Conservation (phyloP, 495 filamentous ascomycete genomes). For the Trichoderma gamsii region DNA sequence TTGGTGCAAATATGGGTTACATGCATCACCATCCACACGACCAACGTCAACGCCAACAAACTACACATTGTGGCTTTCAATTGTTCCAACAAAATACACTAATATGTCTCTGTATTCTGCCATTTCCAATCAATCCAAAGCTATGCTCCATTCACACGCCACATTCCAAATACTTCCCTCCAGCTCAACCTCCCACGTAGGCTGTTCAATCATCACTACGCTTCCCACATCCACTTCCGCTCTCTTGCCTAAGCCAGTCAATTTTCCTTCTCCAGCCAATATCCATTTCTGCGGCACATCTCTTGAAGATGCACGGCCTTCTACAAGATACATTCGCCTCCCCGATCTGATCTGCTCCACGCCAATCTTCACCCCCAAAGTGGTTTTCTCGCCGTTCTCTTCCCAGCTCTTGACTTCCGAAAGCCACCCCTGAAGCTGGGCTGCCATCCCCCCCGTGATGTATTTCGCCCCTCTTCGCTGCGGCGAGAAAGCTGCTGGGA, state of each 20-base stretch:
- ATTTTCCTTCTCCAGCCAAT: conserved; percentile 36
- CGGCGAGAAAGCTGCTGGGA: conserved; percentile 39
- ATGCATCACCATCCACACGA: conserved; percentile 1
- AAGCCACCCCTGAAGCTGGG: conserved; percentile 42
- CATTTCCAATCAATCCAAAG: neutral
- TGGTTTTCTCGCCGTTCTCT: conserved; percentile 16
- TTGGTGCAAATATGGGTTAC: conserved; percentile 10
- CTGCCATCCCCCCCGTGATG: conserved; percentile 37
- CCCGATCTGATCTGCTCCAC: conserved; percentile 23
- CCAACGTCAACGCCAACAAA: neutral
- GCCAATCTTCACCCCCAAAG: conserved; percentile 19
- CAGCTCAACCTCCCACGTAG: conserved; percentile 40
- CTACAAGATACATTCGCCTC: conserved; percentile 20
- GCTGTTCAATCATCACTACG: conserved; percentile 33
- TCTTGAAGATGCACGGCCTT: conserved; percentile 2
- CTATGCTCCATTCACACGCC: conserved; percentile 38
- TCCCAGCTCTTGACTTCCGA: conserved; percentile 34
- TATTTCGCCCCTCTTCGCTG: conserved; percentile 35
- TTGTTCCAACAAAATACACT: no score
- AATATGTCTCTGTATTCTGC: no score
- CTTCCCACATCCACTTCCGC: conserved; percentile 25
- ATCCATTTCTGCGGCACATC: conserved; percentile 21
- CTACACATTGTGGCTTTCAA: no score
- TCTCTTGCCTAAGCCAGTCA: conserved; percentile 24
- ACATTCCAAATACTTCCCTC: conserved; percentile 36